A percentile compares a stretch with the other conserved stretches of the same genome.
Evolutionary conservation across 1,284 basidiomycete species (phyloP).

Genomic region (Trametes sp.): DNA sequence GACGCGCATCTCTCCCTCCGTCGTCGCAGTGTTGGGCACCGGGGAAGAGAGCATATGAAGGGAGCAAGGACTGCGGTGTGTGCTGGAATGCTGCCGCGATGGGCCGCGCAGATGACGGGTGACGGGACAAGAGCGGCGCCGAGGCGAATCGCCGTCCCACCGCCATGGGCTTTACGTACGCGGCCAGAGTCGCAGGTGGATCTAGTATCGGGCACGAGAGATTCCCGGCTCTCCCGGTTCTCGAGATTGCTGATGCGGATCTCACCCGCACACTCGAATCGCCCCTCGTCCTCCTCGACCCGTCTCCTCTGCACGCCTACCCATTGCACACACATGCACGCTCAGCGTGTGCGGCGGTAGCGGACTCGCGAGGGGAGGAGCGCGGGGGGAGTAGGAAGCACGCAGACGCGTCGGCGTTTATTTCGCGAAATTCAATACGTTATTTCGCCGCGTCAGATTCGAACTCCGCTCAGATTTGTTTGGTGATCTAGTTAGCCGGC

Average conservation of each 20-base stretch:
- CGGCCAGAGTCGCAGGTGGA: conserved; percentile 26
- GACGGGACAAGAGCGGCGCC: conserved; percentile 35
- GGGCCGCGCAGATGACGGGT: conserved; percentile 24
- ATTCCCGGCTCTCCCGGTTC: conserved; percentile 41
- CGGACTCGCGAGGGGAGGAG: not conserved
- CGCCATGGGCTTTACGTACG: conserved; percentile 41
- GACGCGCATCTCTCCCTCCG: conserved; percentile 15
- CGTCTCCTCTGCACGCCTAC: conserved; percentile 13
- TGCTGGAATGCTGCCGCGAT: conserved; percentile 3
- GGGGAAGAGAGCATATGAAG: not conserved
- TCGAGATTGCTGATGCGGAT: conserved; percentile 42
- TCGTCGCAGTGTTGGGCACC: not conserved
- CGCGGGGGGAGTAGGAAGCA: conserved; percentile 6
- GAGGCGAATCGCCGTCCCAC: conserved; percentile 41
- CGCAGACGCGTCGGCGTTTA: conserved; percentile 29
- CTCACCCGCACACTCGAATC: conserved; percentile 32
- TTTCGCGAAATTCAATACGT: conserved; percentile 29
- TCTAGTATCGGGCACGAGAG: conserved; percentile 41
- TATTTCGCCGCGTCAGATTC: conserved; percentile 36
- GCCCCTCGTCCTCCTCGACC: conserved; percentile 18
- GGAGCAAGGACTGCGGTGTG: not conserved
- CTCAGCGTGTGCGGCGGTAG: not conserved
- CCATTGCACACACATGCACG: not conserved
- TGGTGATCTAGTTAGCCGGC: conserved; percentile 38
- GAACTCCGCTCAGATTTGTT: conserved; percentile 39